These are phyloP conservation scores for Pestalotiopsis sp. DNA, from an alignment of 2,329 filamentous ascomycete genomes.

Conservation along the genomic window DNA sequence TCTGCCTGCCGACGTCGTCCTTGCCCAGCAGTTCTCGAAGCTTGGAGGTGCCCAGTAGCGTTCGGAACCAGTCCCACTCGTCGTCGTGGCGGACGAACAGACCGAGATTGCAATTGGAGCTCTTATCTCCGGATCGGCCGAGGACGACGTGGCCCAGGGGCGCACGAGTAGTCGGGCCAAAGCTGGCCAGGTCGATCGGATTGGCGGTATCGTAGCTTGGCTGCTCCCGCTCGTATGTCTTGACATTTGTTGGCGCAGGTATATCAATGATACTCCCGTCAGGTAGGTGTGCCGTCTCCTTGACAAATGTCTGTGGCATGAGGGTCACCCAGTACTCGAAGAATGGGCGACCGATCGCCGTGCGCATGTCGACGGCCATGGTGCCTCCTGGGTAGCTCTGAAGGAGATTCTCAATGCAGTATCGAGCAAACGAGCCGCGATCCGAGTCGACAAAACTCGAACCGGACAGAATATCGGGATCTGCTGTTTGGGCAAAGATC, in stretches of 20 bases:
- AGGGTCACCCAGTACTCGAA: constrained; percentile 28
- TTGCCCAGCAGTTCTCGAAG: constrained; percentile 7
- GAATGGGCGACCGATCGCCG: constrained; percentile 24
- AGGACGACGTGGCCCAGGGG: constrained; percentile 33
- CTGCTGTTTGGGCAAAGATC: constrained; percentile 39
- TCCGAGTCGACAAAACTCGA: constrained; percentile 27
- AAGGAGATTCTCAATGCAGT: constrained; percentile 28
- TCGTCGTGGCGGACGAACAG: constrained; percentile 19
- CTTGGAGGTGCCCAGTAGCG: constrained; percentile 1
- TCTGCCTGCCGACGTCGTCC: constrained; percentile 12
- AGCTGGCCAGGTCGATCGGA: constrained; percentile 19
- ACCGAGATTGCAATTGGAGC: constrained; percentile 21
- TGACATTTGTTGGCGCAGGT: constrained; percentile 19
- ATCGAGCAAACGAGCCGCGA: constrained; percentile 32
- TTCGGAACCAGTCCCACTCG: constrained; percentile 20
- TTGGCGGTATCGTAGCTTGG: constrained; percentile 21
- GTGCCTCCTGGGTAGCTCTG: constrained; percentile 25
- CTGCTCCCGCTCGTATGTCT: constrained; percentile 20
- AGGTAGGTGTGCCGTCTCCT: constrained; percentile 22
- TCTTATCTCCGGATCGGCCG: constrained; percentile 28
- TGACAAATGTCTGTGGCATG: constrained; percentile 23
- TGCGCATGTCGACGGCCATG: constrained; percentile 25
- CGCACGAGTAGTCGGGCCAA: constrained; percentile 23
- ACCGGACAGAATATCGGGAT: constrained; percentile 26
- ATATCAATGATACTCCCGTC: constrained; percentile 19